Conservation (phyloP, 2,329 filamentous ascomycete genomes). For the Atkinsonella texensis region DNA sequence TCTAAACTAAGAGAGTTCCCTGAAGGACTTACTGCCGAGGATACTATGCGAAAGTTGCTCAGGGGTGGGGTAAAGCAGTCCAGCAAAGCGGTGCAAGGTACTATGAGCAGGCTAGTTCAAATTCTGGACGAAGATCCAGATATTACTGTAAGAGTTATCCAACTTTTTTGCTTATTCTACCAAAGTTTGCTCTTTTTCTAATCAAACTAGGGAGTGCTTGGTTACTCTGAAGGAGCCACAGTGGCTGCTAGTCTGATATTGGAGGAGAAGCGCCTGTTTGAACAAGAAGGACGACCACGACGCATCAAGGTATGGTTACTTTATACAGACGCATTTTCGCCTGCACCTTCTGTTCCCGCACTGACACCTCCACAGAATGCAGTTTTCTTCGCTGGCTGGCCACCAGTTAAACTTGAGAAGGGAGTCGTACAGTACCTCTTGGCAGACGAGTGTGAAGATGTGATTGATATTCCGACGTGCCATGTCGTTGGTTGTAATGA, state of each 20-base stretch:
- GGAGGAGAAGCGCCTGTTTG: constrained; percentile 23
- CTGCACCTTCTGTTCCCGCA: neutral
- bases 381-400: constrained; percentile 39
- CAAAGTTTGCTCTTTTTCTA: neutral
- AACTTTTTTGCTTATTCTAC: neutral
- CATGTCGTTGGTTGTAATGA: constrained; percentile 41
- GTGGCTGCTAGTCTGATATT: constrained; percentile 38
- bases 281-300: constrained; percentile 1
- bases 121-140: constrained; percentile 2
- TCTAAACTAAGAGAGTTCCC: constrained; percentile 1
- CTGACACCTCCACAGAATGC: neutral
- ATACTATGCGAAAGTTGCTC: neutral
- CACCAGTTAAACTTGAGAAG: constrained; percentile 28
- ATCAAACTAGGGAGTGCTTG: constrained; percentile 31
- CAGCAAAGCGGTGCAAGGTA: neutral
- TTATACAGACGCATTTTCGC: too few species aligned
- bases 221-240: constrained; percentile 45
- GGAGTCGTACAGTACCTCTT: constrained; percentile 27
- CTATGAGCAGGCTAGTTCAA: neutral
- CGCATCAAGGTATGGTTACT: constrained; percentile 27
- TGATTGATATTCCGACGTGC: constrained; percentile 36
- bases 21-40: neutral
- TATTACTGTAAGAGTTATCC: constrained; percentile 1
- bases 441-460: constrained; percentile 30
- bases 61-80: too few species aligned